Evolutionary conservation across 1,284 basidiomycete genomes (phyloP), one percentile per base, ranked within the genome.

Genomic region (Ceratobasidium sp.): DNA sequence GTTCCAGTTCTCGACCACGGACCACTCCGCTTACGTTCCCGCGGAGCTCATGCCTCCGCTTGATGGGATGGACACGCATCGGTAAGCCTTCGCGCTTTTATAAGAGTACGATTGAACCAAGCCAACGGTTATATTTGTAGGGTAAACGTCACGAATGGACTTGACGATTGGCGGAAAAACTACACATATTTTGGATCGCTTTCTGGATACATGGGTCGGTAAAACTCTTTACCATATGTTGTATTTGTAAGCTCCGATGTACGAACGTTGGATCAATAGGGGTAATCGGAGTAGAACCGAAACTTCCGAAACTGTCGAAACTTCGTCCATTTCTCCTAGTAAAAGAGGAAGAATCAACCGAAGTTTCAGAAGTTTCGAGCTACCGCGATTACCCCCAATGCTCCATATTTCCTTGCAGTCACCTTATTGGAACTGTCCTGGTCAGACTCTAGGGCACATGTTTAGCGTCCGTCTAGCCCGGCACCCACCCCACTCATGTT

Each of bases 141-240:
- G 73, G 53, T 67, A 20, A 67, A 67, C 26, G 73, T 77, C 18
- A 67, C 68, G 40, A 77, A 33, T 20, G 73, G 73, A n/a, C 46
- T 77, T 9, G 63, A 77, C 51, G 73, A 77, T 26, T 77, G 73
- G 73, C 68, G 73, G 73, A 77, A 67, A 42, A 77, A 77, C 64
- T 77, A 67, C 49, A 77, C 63, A 42, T 77, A 77, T 49, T 23
- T 77, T 26, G 73, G 73, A 40, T 76, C 72, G 39, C 39, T 76
- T 28, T 46, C 44, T 40, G 72, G 72, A 33, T 76, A 76, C 39
- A 33, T 51, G 44, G 63, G 60, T 26, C 63, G 66, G 23, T 76
- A 46, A 61, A 44, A 5, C 49, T n/a, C n/a, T 12, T 53, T 67
- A 23, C 20, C 5, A 26, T 53, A 69, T 10, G 18, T 5, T 69